Percentiles rank a stretch among this genome's conserved stretches.
phyloP scores from a whole-genome alignment of 306 rosid species.

The Pueraria montana region DNA sequence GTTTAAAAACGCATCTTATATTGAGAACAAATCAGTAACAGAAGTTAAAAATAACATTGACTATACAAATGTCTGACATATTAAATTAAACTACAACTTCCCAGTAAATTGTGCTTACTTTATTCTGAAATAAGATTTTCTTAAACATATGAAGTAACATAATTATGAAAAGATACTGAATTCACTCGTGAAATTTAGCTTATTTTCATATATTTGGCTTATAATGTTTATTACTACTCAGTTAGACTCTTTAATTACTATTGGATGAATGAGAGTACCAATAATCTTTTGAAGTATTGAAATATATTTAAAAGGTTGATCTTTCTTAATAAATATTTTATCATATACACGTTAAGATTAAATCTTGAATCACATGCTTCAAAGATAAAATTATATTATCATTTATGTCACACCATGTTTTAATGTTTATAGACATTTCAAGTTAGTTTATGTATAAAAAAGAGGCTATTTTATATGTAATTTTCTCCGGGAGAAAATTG shows the following conservation, averaged over 20 bases:
- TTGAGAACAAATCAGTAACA: constrained; percentile 4
- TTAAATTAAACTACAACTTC: background rate
- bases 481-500: background rate
- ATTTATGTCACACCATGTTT: background rate
- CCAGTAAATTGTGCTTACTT: background rate
- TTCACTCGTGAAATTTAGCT: background rate
- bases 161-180: background rate
- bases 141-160: background rate
- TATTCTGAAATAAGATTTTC: background rate
- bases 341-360: no score
- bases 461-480: background rate
- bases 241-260: no score
- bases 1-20: background rate
- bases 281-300: no score
- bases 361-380: no score
- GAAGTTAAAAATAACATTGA: background rate
- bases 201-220: background rate
- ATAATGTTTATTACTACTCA: background rate
- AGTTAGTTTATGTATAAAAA: no score
- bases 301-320: no score
- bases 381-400: no score
- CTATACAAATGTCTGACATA: background rate
- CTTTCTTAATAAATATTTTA: no score
- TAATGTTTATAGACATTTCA: no score
- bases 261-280: no score